Percentiles rank a stretch among this genome's conserved stretches.
phyloP scores from a whole-genome alignment of 495 filamentous ascomycete genomes.

The Penicillium ochrochloron region DNA sequence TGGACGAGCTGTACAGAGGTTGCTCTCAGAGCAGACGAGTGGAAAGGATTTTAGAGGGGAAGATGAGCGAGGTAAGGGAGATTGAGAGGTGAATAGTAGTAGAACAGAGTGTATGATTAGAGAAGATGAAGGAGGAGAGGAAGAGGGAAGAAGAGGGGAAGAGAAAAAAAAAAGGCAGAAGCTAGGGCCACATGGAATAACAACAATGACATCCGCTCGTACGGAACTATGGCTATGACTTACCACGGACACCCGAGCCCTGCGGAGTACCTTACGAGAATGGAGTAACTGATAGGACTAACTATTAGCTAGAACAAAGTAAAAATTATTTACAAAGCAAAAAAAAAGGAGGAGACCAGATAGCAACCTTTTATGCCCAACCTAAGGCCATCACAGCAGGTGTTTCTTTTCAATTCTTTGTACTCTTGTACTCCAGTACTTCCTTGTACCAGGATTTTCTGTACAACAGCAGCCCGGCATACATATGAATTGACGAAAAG shows the following conservation, averaged over 20 bases:
- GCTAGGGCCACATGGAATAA: slow-evolving; percentile 10
- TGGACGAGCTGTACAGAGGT: slow-evolving; percentile 26
- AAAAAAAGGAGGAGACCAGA: background rate
- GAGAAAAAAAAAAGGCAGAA: slow-evolving; percentile 14
- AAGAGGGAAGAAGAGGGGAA: slow-evolving; percentile 10
- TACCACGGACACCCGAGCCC: slow-evolving; percentile 7
- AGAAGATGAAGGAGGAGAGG: slow-evolving; percentile 12
- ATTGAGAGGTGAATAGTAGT: background rate
- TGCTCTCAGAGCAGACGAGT: slow-evolving; percentile 27
- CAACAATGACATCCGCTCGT: slow-evolving; percentile 5
- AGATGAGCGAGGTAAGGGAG: background rate
- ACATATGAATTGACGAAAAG: slow-evolving; percentile 12
- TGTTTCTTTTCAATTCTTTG: background rate
- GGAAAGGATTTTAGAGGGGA: background rate
- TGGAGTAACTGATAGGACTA: background rate
- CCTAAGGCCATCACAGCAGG: background rate
- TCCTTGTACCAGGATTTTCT: background rate
- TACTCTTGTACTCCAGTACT: background rate
- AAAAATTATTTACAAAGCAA: slow-evolving; percentile 5
- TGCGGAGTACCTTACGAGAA: slow-evolving; percentile 3
- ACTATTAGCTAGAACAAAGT: background rate
- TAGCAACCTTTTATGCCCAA: background rate
- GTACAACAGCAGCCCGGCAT: slow-evolving; percentile 3
- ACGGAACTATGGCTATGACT: slow-evolving; percentile 5
- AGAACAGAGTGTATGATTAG: slow-evolving; percentile 7